These are phyloP conservation scores for Tulasnella sp. DNA, from an alignment of 768 basidiomycete species.

Conservation along the genomic window DNA sequence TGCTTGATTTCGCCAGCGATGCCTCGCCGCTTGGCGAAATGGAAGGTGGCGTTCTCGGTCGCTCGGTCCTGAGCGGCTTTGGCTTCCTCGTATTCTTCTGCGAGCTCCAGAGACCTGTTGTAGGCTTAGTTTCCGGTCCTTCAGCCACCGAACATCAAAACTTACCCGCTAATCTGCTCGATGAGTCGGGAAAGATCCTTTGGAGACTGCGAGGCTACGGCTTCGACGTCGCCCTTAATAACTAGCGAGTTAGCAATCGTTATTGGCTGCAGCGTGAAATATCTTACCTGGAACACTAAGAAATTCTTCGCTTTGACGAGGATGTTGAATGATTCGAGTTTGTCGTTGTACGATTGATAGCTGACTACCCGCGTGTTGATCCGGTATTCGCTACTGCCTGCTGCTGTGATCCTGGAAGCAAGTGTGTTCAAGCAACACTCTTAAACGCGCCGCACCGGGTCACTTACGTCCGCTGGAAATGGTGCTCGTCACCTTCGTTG, in stretches of 20 bases:
- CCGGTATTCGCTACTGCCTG: conserved; percentile 83
- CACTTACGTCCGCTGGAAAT: conserved; percentile 83
- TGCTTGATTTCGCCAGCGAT: conserved; percentile 94
- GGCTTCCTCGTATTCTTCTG: conserved; percentile 78
- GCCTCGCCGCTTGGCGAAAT: conserved; percentile 87
- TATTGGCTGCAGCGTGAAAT: not conserved
- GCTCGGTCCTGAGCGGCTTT: conserved; percentile 80
- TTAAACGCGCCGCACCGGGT: not conserved
- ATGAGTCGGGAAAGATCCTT: conserved; percentile 81
- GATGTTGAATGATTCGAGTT: conserved; percentile 81
- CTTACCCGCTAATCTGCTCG: conserved; percentile 82
- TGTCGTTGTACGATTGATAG: conserved; percentile 79
- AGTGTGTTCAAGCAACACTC: not conserved
- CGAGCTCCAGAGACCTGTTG: conserved; percentile 64
- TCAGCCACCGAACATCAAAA: not conserved
- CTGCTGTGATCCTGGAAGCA: conserved; percentile 61
- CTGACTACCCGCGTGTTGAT: conserved; percentile 73
- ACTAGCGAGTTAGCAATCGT: not conserved
- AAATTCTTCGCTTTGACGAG: conserved; percentile 99
- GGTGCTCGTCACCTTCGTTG: conserved; percentile 66
- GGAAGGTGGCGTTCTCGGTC: conserved; percentile 88
- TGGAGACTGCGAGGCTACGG: conserved; percentile 89
- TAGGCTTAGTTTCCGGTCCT: not conserved
- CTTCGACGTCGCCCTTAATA: conserved; percentile 77
- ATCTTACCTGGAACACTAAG: conserved; percentile 71